Conservation (phyloP, 306 rosid species). For the Vigna unguiculata region DNA sequence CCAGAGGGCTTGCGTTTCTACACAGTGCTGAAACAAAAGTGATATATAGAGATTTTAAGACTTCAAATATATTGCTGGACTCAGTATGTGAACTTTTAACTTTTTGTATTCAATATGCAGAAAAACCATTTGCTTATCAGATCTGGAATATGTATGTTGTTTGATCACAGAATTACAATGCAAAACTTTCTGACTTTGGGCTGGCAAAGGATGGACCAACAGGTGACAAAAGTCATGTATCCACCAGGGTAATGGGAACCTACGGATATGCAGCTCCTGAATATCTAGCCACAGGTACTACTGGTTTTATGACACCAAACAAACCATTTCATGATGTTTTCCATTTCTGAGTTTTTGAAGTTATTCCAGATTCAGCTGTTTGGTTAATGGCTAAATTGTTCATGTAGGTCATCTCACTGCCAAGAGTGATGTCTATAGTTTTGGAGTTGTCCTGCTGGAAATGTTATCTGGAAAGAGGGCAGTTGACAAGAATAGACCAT, state of each 20-base stretch:
- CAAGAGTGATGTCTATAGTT: conserved; percentile 69
- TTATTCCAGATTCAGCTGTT: not conserved
- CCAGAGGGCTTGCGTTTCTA: conserved; percentile 77
- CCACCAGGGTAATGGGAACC: conserved; percentile 68
- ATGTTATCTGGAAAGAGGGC: conserved; percentile 69
- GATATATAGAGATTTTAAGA: conserved; percentile 72
- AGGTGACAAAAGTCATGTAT: conserved; percentile 65
- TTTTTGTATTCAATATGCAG: conserved; percentile 8
- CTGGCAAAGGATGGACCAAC: conserved; percentile 75
- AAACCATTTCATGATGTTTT: not conserved
- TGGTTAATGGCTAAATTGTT: not conserved
- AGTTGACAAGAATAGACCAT: conserved; percentile 64
- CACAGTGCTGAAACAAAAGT: conserved; percentile 64
- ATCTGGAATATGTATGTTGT: conserved; percentile 29
- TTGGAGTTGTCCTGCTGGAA: conserved; percentile 71
- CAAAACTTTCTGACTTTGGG: conserved; percentile 76
- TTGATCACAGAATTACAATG: conserved; percentile 57
- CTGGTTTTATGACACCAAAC: conserved; percentile 4
- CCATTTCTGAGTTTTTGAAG: not conserved
- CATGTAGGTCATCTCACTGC: conserved; percentile 63
- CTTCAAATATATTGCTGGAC: conserved; percentile 72
- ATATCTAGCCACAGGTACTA: conserved; percentile 66
- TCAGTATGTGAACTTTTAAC: conserved; percentile 53
- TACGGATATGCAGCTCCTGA: conserved; percentile 78
- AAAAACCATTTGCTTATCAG: conserved; percentile 5